Conservation (phyloP, 1,284 basidiomycete species). For the Pyrrhoderma lamaoense region DNA sequence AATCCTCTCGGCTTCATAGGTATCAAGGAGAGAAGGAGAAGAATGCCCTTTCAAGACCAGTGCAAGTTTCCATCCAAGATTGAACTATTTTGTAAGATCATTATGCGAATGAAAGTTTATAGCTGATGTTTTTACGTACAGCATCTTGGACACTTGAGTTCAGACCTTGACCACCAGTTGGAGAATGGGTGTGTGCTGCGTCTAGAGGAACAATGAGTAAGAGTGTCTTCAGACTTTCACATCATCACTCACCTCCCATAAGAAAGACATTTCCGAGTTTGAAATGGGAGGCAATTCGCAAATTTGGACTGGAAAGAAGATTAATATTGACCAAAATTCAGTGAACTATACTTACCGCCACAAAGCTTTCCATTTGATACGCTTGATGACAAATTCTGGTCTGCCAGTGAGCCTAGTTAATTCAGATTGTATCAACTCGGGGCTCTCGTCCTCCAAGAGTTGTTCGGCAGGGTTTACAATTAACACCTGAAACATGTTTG, state of each 20-base stretch:
- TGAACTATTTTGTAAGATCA: too few relatives aligned
- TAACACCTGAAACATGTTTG: not conserved
- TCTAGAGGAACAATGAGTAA: constrained; percentile 29
- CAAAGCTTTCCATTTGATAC: not conserved
- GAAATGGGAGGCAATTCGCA: constrained; percentile 32
- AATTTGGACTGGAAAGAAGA: constrained; percentile 30
- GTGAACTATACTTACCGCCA: too few relatives aligned
- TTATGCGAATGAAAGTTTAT: not conserved
- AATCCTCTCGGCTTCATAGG: constrained; percentile 31
- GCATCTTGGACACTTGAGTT: constrained; percentile 36
- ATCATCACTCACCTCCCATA: constrained; percentile 31
- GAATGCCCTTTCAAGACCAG: constrained; percentile 31
- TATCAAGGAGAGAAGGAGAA: constrained; percentile 27
- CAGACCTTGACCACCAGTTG: constrained; percentile 39
- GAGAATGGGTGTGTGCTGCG: constrained; percentile 37
- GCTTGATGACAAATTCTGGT: not conserved
- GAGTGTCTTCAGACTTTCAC: not conserved
- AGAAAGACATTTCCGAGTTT: constrained; percentile 30
- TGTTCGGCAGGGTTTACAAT: not conserved
- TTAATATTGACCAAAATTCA: too few relatives aligned
- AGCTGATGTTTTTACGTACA: constrained; percentile 23
- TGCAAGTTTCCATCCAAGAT: constrained; percentile 37
- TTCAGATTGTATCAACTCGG: not conserved
- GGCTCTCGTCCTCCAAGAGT: not conserved
- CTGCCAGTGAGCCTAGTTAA: not conserved